Evolutionary conservation across 1,284 basidiomycete genomes (phyloP), one percentile per base, ranked within the genome.

Genomic region (Sanghuangporus weigelae): DNA sequence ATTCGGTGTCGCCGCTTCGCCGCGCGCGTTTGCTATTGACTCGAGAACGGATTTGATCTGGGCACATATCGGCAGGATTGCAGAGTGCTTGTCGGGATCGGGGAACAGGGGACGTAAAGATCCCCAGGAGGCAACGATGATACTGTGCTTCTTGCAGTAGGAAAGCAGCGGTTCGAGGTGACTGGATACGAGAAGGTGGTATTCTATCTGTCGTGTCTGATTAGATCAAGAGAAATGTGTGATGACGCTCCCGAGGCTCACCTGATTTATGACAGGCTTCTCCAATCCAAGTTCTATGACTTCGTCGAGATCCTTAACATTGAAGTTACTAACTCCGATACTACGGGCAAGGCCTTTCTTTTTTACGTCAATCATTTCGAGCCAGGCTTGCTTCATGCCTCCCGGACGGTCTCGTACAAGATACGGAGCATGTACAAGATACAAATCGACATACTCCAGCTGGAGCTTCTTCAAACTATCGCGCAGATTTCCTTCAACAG

Each of bases 321-420:
- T 81, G 74, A 89, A 95, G 77, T 96, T 96, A 60, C 88, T 92
- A 12, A 96, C 92, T 1, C 94, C 94, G 64, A 96, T 91, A 46
- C 85, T 87, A 73, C 82, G 89, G 39, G 90, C 78, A 53, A 93
- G 75, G 1, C 90, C 90, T 53, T 84, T 84, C 56, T 75, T 75
- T 73, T 90, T 81, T 56, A 88, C 74, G 50, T 80, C 82, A 71
- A 93, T 91, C 80, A 95, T 81, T 11, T 81, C 80, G 66, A 81
- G 81, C 93, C 93, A 95, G 59, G 84, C 73, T 23, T 79, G 75
- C 69, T 79, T 78, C 63, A 89, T 75, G 64, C 77, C 77, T 58
- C 76, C 82, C 63, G 73, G 69, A 6, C 58, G 40, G 14, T 60
- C 36, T 3, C 38, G n/a, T 64, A 76, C 77, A 59, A 67, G 71